These are phyloP conservation scores for Helichrysum umbraculigerum DNA, from an alignment of 129 eudicot genomes.

Conservation along the genomic window DNA sequence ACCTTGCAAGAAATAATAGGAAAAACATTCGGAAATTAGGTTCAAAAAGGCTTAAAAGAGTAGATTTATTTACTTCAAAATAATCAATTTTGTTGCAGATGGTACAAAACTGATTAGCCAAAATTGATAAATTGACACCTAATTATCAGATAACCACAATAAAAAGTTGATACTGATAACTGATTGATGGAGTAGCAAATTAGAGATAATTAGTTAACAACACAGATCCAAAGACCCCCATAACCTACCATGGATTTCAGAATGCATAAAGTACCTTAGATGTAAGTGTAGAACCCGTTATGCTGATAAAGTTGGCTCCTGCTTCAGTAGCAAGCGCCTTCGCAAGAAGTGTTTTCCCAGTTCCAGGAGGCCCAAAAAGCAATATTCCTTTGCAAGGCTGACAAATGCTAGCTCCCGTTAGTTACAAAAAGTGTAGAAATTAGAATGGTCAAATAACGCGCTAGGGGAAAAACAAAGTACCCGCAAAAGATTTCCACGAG, in stretches of 20 bases:
- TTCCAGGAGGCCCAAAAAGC: conserved; percentile 99
- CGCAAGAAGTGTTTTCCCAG: conserved; percentile 99
- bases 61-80: background rate
- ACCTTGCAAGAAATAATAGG: background rate
- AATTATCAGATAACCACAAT: background rate
- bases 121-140: background rate
- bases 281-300: conserved; percentile 96
- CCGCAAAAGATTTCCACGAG: conserved; percentile 92
- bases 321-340: conserved; percentile 99
- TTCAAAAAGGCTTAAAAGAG: background rate
- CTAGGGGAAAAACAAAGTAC: conserved; percentile 39
- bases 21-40: background rate
- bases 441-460: background rate
- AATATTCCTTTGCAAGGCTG: conserved; percentile 99
- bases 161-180: background rate
- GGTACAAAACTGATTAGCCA: background rate
- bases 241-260: background rate
- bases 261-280: conserved; percentile 64
- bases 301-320: conserved; percentile 95
- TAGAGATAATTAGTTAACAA: background rate
- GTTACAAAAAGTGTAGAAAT: conserved; percentile 5
- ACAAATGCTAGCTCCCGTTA: conserved; percentile 7
- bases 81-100: background rate
- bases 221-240: background rate
- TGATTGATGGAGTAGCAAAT: background rate